Conservation (phyloP, 2,329 filamentous ascomycete genomes). For the Didymella pinodella region DNA sequence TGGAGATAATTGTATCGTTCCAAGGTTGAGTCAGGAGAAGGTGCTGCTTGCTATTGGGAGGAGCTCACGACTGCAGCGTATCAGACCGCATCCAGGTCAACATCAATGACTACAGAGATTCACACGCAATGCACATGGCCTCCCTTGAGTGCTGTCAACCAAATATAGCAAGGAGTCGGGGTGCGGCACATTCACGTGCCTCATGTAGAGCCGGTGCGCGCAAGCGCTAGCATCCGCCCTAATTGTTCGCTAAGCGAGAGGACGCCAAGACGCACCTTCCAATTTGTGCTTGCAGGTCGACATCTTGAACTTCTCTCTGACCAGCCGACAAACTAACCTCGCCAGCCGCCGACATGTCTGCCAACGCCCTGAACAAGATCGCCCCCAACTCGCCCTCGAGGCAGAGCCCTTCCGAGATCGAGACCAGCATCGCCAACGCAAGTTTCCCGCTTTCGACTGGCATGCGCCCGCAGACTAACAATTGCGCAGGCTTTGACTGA, state of each 20-base stretch:
- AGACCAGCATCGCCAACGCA: conserved; percentile 93
- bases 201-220: background rate
- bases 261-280: conserved; percentile 11
- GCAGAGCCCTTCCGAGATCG: conserved; percentile 95
- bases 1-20: too few relatives aligned
- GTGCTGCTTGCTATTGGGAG: too few relatives aligned
- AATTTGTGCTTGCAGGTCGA: conserved; percentile 5
- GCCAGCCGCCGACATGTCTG: conserved; percentile 63
- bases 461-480: conserved; percentile 29
- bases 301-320: conserved; percentile 25
- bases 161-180: too few relatives aligned
- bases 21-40: too few relatives aligned
- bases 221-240: conserved; percentile 11
- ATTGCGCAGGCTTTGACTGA: conserved; percentile 77
- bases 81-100: too few relatives aligned
- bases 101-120: too few relatives aligned
- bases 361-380: conserved; percentile 90
- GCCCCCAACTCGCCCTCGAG: conserved; percentile 95
- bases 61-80: too few relatives aligned
- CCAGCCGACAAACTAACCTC: conserved; percentile 37
- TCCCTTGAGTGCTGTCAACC: too few relatives aligned
- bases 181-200: too few relatives aligned
- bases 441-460: conserved; percentile 52
- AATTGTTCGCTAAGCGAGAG: conserved; percentile 25
- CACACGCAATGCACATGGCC: too few relatives aligned